phyloP scores from a whole-genome alignment of 176 grass and related monocot genomes.

The Dendrocalamus sinicus region DNA sequence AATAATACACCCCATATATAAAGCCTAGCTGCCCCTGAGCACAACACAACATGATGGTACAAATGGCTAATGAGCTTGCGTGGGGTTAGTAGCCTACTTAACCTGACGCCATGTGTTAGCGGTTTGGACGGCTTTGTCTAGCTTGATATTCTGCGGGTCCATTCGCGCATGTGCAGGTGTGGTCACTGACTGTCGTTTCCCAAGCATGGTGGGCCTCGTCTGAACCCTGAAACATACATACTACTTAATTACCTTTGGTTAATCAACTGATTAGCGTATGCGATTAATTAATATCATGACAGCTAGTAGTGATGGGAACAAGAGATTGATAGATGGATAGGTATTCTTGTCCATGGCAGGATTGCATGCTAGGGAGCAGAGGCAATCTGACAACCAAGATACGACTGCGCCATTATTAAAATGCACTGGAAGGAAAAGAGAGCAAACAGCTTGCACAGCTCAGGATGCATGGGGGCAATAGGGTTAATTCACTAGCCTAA shows the following conservation, averaged over 20 bases:
- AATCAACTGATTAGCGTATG: background rate
- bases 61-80: background rate
- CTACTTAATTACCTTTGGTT: background rate
- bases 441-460: background rate
- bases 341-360: constrained; percentile 5
- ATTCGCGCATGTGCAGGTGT: constrained; percentile 12
- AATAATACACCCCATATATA: background rate
- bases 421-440: background rate
- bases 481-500: background rate
- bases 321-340: background rate
- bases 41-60: background rate
- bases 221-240: background rate
- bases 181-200: background rate
- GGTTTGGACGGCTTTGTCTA: background rate
- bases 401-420: background rate
- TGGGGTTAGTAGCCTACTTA: background rate
- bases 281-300: constrained; percentile 1
- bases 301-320: background rate
- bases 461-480: constrained; percentile 1
- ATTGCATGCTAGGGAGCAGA: background rate
- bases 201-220: background rate
- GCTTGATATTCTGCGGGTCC: background rate
- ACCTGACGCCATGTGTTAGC: background rate
- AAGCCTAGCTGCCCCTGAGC: background rate
- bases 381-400: background rate